Evolutionary conservation across 352 stramenopile genomes (phyloP).

Genomic region (Phytopythium montanum): DNA sequence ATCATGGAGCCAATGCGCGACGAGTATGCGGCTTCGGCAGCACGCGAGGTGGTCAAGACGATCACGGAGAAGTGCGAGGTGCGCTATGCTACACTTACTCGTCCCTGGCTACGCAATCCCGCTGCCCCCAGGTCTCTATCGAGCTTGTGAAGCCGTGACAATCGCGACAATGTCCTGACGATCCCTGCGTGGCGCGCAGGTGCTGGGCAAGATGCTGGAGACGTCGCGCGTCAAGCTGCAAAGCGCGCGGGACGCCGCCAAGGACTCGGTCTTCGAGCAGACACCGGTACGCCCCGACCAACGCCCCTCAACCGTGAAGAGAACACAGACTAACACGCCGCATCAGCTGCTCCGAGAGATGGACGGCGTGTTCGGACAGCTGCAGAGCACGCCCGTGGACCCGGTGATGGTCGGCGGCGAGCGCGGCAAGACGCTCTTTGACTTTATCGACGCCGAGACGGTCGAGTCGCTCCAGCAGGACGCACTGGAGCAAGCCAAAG

Average conservation of each 20-base stretch:
- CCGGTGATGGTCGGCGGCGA: constrained; percentile 51
- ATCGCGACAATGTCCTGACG: not conserved
- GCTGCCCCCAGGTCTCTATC: not conserved
- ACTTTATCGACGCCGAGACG: constrained; percentile 82
- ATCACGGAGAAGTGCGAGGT: constrained; percentile 76
- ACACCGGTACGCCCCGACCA: constrained; percentile 24
- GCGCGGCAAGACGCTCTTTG: constrained; percentile 69
- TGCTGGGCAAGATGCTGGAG: constrained; percentile 64
- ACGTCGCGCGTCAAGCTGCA: constrained; percentile 57
- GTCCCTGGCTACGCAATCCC: not conserved
- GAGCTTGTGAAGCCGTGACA: not conserved
- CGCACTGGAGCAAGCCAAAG: constrained; percentile 61
- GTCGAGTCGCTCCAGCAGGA: constrained; percentile 78
- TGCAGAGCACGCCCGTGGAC: constrained; percentile 47
- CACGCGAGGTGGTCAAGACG: constrained; percentile 56
- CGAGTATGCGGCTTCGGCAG: constrained; percentile 45
- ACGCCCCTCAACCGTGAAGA: not conserved
- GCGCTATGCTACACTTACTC: not conserved
- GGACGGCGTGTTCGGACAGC: constrained; percentile 67
- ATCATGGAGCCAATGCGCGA: constrained; percentile 9
- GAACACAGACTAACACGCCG: not conserved
- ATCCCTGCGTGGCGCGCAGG: constrained; percentile 16
- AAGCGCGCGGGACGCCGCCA: constrained; percentile 38
- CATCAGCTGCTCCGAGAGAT: constrained; percentile 66
- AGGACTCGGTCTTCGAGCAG: constrained; percentile 55